Base-by-base conservation (phyloP, 2,329 filamentous ascomycete species). In the Aspergillus texensis region DNA sequence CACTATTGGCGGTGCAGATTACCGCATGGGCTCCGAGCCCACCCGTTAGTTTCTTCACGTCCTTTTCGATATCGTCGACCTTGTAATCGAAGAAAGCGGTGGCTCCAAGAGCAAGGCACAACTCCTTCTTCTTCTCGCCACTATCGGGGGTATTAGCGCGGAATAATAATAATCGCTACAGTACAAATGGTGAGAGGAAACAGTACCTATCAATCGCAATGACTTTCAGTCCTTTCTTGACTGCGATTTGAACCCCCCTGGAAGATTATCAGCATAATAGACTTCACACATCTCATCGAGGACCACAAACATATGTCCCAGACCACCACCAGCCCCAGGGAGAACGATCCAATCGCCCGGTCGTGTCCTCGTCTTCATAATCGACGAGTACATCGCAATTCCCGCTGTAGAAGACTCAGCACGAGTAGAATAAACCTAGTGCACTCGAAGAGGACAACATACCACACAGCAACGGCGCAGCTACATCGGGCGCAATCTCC, bases 1-100 rank as follows among this genome's bases (percentile, higher is more conserved):
- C 79, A 26, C 74, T 76, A n/a, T 82, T 81, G 1, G 81, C 81
- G 0, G 80, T 79, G 48, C 80, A 82, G 24, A 83, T 82, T 3
- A 81, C 74, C 10, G 78, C 81, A 64, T 83, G 80, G 0, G 79
- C 81, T 21, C 81, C 81, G 43, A 81, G 74, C 1, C 78, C 76
- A 2, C 72, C 74, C 1, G 81, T 83, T 32, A 80, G 63, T 0
- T 71, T 68, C 61, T 75, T 78, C 6, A 82, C 80, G 30, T 74
- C 74, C 21, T 75, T 67, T 16, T 81, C 77, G 28, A 76, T 76
- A 45, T 82, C 74, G 24, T 80, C 74, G 12, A 66, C 62, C 28
- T 71, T 72, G 63, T 74, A 78, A 60, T 79, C 77, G 9, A 79
- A 58, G 58, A 77, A 79, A 43, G 66, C 65, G 12, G 69, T 68